phyloP scores from a whole-genome alignment of 176 grass and related monocot species.

The Pontederia crassipes region DNA sequence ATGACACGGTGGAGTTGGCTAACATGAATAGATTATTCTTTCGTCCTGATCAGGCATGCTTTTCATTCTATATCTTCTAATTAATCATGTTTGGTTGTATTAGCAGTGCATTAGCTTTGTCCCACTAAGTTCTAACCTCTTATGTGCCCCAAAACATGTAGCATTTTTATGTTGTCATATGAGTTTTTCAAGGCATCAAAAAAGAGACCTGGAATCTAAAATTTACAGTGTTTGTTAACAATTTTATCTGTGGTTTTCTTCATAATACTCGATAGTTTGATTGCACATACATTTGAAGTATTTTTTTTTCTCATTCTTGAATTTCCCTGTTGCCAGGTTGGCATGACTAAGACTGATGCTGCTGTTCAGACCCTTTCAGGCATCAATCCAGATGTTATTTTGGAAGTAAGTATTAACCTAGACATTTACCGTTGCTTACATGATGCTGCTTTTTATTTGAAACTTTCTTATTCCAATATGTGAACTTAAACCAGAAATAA shows the following conservation, averaged over 20 bases:
- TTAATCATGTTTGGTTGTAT: not conserved
- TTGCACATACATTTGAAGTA: not conserved
- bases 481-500: too few relatives aligned
- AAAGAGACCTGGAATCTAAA: too few relatives aligned
- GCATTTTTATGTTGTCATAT: too few relatives aligned
- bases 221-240: too few relatives aligned
- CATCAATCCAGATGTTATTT: slow-evolving; percentile 89
- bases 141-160: too few relatives aligned
- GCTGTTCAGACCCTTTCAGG: slow-evolving; percentile 83
- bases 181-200: too few relatives aligned
- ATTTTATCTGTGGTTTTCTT: too few relatives aligned
- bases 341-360: slow-evolving; percentile 98
- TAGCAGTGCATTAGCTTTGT: too few relatives aligned
- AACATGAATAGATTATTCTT: slow-evolving; percentile 99
- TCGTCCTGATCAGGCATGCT: slow-evolving; percentile 79
- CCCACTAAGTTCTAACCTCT: too few relatives aligned
- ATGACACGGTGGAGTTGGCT: slow-evolving; percentile 89
- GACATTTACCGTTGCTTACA: not conserved
- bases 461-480: too few relatives aligned
- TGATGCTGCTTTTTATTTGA: too few relatives aligned
- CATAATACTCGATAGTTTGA: too few relatives aligned
- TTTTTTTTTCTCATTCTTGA: not conserved
- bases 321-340: slow-evolving; percentile 40
- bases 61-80: slow-evolving; percentile 7
- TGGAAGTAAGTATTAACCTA: slow-evolving; percentile 47